Evolutionary conservation across 2,329 filamentous ascomycete genomes (phyloP).

Genomic region (Fusarium miscanthi): DNA sequence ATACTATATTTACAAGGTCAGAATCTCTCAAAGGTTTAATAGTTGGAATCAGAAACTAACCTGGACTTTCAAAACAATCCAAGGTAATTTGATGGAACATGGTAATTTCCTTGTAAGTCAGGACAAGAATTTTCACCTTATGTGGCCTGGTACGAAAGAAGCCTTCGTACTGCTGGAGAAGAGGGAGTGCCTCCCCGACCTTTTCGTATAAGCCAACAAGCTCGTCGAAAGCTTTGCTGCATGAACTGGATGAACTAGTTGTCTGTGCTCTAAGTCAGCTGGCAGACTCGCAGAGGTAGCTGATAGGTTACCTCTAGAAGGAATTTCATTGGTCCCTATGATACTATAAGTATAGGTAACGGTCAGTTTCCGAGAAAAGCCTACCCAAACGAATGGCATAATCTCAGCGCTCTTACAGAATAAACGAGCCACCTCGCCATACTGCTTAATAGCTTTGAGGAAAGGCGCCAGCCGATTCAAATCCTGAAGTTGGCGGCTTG

Average conservation of each 20-base stretch:
- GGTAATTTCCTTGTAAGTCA: rapidly evolving
- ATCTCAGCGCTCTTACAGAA: not conserved
- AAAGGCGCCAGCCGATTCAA: not conserved
- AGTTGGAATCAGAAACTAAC: rapidly evolving
- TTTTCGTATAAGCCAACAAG: not conserved
- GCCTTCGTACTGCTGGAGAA: not conserved
- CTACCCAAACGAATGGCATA: not conserved
- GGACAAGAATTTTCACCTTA: rapidly evolving
- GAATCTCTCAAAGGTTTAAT: rapidly evolving
- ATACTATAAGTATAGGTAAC: not conserved
- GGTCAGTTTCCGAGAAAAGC: not conserved
- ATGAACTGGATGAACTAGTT: rapidly evolving
- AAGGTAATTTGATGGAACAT: rapidly evolving
- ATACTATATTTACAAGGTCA: rapidly evolving
- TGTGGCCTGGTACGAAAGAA: not conserved
- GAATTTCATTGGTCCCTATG: rapidly evolving
- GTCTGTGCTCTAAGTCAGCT: rapidly evolving
- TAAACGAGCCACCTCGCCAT: not conserved
- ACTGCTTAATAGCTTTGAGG: not conserved
- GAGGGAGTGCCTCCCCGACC: not conserved
- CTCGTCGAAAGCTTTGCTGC: rapidly evolving
- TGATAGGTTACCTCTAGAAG: rapidly evolving
- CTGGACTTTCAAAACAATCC: not conserved
- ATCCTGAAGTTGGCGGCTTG: rapidly evolving
- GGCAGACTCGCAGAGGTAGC: rapidly evolving